A percentile compares a stretch with the other conserved stretches of the same genome.
Evolutionary conservation across 352 stramenopile species (phyloP).

Genomic region (Phytophthora colocasiae): DNA sequence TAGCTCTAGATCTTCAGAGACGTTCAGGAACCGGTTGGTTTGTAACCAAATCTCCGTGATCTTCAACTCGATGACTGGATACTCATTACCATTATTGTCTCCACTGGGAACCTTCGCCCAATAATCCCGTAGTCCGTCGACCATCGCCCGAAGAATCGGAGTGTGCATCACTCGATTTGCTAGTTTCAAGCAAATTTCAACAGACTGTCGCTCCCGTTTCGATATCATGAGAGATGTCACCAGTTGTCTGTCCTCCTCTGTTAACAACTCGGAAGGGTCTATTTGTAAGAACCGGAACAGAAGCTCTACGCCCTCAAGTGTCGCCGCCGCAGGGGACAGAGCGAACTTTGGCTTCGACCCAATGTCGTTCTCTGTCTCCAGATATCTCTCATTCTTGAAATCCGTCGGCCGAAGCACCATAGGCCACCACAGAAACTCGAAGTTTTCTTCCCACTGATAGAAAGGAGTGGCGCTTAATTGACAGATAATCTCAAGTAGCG

Average conservation of each 20-base stretch:
- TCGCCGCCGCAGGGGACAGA: constrained; percentile 20
- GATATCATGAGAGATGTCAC: constrained; percentile 2
- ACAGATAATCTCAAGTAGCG: constrained; percentile 29
- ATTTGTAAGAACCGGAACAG: constrained; percentile 29
- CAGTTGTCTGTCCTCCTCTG: constrained; percentile 14
- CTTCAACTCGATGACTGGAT: constrained; percentile 15
- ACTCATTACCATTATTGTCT: background rate
- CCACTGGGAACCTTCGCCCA: background rate
- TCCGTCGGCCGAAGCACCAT: constrained; percentile 8
- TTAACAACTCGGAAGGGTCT: constrained; percentile 10
- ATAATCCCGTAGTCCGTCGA: constrained; percentile 11
- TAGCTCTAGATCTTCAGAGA: constrained; percentile 17
- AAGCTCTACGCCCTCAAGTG: constrained; percentile 27
- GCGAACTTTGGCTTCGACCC: constrained; percentile 10
- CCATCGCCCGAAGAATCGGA: constrained; percentile 24
- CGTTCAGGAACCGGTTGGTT: constrained; percentile 31
- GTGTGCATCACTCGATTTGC: constrained; percentile 22
- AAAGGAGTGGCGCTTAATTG: constrained; percentile 21
- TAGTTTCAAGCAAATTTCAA: constrained; percentile 29
- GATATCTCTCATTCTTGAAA: constrained; percentile 19
- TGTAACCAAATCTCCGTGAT: constrained; percentile 31
- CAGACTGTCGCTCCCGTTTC: background rate
- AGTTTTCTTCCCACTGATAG: constrained; percentile 19
- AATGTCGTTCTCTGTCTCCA: constrained; percentile 19
- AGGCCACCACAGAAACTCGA: constrained; percentile 36